phyloP scores from a whole-genome alignment of 768 basidiomycete genomes.

The Boletellus ananas region DNA sequence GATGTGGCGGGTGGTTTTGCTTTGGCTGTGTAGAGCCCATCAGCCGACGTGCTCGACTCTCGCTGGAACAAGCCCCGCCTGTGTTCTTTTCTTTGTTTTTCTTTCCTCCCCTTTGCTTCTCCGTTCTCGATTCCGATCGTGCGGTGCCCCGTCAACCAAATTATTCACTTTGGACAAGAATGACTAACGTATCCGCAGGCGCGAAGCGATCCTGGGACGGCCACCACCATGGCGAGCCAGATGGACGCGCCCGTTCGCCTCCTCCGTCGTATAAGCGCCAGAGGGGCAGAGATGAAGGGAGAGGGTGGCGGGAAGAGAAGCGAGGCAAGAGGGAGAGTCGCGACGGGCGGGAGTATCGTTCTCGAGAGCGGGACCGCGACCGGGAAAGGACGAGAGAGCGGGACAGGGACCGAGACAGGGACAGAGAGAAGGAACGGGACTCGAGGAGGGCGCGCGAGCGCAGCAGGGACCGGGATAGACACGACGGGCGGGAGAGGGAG shows the following conservation, averaged over 20 bases:
- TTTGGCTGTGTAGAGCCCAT: not conserved
- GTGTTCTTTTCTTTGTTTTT: not conserved
- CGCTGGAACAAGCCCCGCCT: too few relatives aligned
- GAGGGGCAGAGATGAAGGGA: constrained; percentile 49
- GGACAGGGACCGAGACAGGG: constrained; percentile 34
- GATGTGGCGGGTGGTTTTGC: not conserved
- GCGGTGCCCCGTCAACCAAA: constrained; percentile 77
- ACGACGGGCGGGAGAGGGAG: constrained; percentile 25
- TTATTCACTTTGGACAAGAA: constrained; percentile 31
- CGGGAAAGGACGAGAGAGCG: constrained; percentile 33
- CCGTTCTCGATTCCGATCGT: constrained; percentile 48
- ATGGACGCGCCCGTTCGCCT: constrained; percentile 20
- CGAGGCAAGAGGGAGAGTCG: constrained; percentile 34
- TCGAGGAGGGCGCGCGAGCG: constrained; percentile 31
- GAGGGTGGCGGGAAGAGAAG: constrained; percentile 66
- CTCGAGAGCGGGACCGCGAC: constrained; percentile 34
- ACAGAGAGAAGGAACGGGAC: constrained; percentile 35
- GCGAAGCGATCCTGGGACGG: constrained; percentile 77
- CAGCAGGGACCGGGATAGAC: constrained; percentile 27
- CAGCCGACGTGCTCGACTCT: too few relatives aligned
- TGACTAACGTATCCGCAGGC: constrained; percentile 86
- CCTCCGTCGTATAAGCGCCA: constrained; percentile 45
- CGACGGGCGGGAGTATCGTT: constrained; percentile 34
- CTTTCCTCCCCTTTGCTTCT: not conserved
- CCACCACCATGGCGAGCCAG: constrained; percentile 36